Evolutionary conservation across 2,329 filamentous ascomycete species (phyloP), one percentile per base, ranked within the genome.

Genomic region (Fusarium algeriense): DNA sequence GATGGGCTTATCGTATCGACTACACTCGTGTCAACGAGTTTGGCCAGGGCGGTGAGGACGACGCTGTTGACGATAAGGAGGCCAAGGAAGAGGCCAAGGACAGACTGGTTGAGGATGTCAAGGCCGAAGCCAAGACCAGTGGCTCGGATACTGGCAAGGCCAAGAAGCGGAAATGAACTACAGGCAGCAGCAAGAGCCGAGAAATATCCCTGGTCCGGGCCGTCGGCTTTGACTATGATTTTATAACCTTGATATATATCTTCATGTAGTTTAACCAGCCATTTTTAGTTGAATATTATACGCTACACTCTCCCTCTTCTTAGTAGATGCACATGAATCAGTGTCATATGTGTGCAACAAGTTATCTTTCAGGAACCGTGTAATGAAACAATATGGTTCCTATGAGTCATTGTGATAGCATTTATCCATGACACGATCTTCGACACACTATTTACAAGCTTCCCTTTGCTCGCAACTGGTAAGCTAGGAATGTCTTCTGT

Each of bases 1-100:
- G 91, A 67, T 99, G 90, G 88, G 92, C 92, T 59, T 99, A 99
- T 86, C 94, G 92, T 83, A 87, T 96, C 68, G 96, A 99, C 81
- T 96, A 95, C 83, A 91, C 88, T 14, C 90, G 96, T 69, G 92
- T 99, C 79, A 99, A 99, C 81, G 96, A 99, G 82, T 99, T 98
- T 79, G 96, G 96, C 12, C 96, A 98, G 85, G 96, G 95, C 38
- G 96, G 96, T n/a, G 95, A 97, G n/a, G 92, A 93, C 30, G 93
- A 94, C 26, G 88, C 89, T 38, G 94, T 96, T 19, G 93, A 93
- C 32, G 93, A 94, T 19, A 88, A 89, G 46, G 80, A 81, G 73
- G 77, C 82, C 59, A 78, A 81, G 67, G 77, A 75, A 17, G 80
- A 82, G 64, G 81, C 80, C 28, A 80, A 83, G 57, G 82, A 85